Percentiles rank a stretch among this genome's conserved stretches.
These are phyloP conservation scores for Coemansia sp. DNA, from an alignment of 192 early-diverging fungal species.

Conservation along the genomic window DNA sequence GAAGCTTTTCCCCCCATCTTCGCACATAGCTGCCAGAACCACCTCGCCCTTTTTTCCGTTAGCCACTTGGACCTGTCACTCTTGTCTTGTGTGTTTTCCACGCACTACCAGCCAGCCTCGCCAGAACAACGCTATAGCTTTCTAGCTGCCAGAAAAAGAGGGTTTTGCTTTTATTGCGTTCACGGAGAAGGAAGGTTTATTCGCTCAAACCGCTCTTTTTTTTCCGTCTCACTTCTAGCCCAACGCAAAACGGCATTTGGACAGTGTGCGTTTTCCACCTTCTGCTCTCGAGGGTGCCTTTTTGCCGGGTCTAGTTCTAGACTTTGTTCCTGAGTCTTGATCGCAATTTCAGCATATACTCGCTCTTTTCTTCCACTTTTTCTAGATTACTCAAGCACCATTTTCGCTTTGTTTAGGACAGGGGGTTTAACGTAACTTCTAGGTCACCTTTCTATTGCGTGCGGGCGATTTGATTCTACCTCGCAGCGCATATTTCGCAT, in stretches of 20 bases:
- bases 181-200: background rate
- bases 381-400: background rate
- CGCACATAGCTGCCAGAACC: background rate
- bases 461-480: no score
- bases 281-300: background rate
- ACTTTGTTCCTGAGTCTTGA: conserved; percentile 5
- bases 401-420: no score
- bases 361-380: conserved; percentile 14
- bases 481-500: conserved; percentile 3
- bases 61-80: no score
- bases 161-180: background rate
- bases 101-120: background rate
- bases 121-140: background rate
- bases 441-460: no score
- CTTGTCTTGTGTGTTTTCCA: background rate
- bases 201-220: no score
- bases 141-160: background rate
- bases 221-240: no score
- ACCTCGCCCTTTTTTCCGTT: background rate
- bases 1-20: background rate
- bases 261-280: background rate
- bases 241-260: no score
- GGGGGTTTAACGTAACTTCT: no score
- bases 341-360: background rate
- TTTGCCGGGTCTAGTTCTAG: conserved; percentile 5